Conservation (phyloP, 2,329 filamentous ascomycete genomes). For the Diaporthe citri region DNA sequence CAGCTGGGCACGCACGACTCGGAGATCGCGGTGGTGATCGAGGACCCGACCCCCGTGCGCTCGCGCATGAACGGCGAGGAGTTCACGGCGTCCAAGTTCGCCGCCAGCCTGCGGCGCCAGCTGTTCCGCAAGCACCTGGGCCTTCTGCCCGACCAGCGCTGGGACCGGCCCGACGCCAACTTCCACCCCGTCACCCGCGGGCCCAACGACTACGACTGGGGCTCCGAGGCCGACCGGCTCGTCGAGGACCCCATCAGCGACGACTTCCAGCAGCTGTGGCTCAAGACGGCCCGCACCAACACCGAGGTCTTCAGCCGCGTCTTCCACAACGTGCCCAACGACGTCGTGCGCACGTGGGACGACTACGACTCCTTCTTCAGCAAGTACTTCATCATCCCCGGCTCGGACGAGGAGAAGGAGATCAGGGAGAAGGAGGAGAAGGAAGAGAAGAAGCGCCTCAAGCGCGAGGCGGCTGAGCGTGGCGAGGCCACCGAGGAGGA, state of each 20-base stretch:
- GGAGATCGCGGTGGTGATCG: constrained; percentile 90
- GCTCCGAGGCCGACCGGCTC: constrained; percentile 73
- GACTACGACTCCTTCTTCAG: constrained; percentile 80
- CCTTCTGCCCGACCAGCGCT: constrained; percentile 79
- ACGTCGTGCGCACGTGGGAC: constrained; percentile 77
- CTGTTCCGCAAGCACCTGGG: constrained; percentile 95
- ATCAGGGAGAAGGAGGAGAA: constrained; percentile 54
- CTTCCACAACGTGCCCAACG: constrained; percentile 83
- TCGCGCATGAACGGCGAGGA: constrained; percentile 80
- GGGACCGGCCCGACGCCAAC: constrained; percentile 77
- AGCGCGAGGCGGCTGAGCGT: neutral
- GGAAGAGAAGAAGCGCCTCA: constrained; percentile 53
- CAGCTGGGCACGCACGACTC: constrained; percentile 94
- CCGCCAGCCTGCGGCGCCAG: constrained; percentile 83
- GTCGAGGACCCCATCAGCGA: constrained; percentile 81
- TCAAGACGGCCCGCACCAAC: constrained; percentile 78
- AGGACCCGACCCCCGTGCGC: constrained; percentile 79
- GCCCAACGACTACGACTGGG: constrained; percentile 81
- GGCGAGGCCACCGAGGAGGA: neutral
- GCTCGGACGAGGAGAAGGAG: constrained; percentile 54
- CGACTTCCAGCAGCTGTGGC: constrained; percentile 80
- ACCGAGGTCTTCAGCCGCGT: constrained; percentile 84
- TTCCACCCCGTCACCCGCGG: constrained; percentile 79
- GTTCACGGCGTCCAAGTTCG: constrained; percentile 81
- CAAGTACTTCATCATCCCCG: constrained; percentile 72